Base-by-base conservation (phyloP, 495 filamentous ascomycete species). In the Jackrogersella minutella region DNA sequence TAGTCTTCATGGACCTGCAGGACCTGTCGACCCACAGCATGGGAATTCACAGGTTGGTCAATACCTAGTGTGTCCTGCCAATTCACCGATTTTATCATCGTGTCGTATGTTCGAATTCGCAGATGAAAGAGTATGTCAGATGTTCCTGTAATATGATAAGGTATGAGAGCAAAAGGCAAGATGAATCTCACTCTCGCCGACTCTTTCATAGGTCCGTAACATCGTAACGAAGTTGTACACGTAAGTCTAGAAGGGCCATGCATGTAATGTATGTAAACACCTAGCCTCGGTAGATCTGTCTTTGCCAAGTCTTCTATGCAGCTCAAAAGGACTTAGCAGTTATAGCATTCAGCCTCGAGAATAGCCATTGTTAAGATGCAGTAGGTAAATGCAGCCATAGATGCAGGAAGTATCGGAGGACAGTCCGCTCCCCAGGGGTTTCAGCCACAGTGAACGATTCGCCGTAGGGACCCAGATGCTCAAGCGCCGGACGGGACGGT, bases 381-480 rank as follows among this genome's bases (percentile, higher is more conserved):
- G 10, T 33, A 36, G 6, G 26, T 47, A 33, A 41, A 66, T 55
- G 57, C 63, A 60, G 7, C n/a, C 36, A 3, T 40, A 21, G 26
- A 57, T 28, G 14, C 14, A 46, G 40, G 14, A 17, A 49, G 1
- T 8, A 49, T 31, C 44, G 49, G 57, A 41, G 17, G 16, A 64
- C 34, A 47, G 19, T 57, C 61, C 66, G 60, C 46, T 10, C 36
- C 14, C 44, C 22, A 51, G 36, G 9, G 34, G 60, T 57, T 41
- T 64, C 50, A 69, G 66, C 66, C 66, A 64, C 44, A 8, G 66
- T 64, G 56, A 56, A 46, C 41, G 52, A 46, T 49, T 59, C 26
- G 50, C 54, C 59, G 59, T 17, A 58, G 47, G 33, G 65, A 49
- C 47, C n/a, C 13, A 41, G 24, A 17, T 22, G 4, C 17, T 50